Evolutionary conservation across 208 protist genomes (phyloP), one percentile per base, ranked within the genome.

Genomic region (Trypanosoma platydactyli): DNA sequence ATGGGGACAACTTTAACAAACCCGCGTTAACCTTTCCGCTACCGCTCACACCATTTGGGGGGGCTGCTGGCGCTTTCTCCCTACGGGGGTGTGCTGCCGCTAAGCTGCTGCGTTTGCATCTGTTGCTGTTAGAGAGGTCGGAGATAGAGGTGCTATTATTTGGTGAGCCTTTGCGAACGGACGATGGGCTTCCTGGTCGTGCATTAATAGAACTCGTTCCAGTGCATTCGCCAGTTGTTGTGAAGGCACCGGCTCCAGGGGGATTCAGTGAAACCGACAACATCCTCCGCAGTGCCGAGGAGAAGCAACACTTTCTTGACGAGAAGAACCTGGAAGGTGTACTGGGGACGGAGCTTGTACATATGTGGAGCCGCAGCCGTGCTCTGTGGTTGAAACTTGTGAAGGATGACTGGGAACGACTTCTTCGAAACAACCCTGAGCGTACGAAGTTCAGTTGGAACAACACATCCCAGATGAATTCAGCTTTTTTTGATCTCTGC

Each of bases 401-500:
- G 4, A 64, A 79, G 54, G 60, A 62, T 46, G 84, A 88, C 16
- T 95, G 89, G 87, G 40, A 71, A 24, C 60, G 60, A 18, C 25
- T 87, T 67, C n/a, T 67, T 4, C 24, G 41, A 20, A 76, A 76
- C 20, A 80, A 79, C 20, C 73, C 86, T 4, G 45, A 73, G 22
- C 89, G 89, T 41, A 79, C 49, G 5, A 61, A 80, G 51, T 92
- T 97, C 48, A 64, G 33, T 30, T 97, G 92, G 89, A 93, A 92
- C 55, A 97, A 95, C 62, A 69, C 40, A 1, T 91, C 86, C 3
- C 73, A 74, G 13, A 91, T 97, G 87, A 93, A 92, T 66, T 40
- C 70, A 6, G 86, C 88, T 30, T 97, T 97, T 68, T 94, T 90
- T 56, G 86, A 94, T 40, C 67, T 95, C 7, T 97, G 92, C 68